Evolutionary conservation across 2,329 filamentous ascomycete genomes (phyloP).

Genomic region (Colletotrichum agaves): DNA sequence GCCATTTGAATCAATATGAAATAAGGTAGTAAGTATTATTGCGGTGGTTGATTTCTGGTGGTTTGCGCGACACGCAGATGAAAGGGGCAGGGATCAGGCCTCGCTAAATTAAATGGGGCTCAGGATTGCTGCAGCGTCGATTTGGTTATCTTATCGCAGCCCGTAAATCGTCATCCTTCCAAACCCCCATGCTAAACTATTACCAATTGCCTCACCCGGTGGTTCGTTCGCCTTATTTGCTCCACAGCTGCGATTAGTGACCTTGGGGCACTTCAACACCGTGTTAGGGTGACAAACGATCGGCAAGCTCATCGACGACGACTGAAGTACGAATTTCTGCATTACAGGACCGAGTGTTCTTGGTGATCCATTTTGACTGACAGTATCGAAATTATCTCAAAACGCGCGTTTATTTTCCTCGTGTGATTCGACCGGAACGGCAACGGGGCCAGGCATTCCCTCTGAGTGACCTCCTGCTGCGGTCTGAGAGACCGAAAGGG

Average conservation of each 20-base stretch:
- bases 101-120: constrained; percentile 28
- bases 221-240: constrained; percentile 11
- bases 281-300: constrained; percentile 21
- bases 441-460: not conserved
- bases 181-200: constrained; percentile 11
- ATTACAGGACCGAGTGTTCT: not conserved
- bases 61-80: not conserved
- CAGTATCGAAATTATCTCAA: not conserved
- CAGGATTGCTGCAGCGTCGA: not conserved
- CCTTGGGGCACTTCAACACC: constrained; percentile 5
- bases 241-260: constrained; percentile 31
- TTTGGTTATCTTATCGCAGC: constrained; percentile 30
- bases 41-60: not conserved
- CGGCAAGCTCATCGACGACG: not conserved
- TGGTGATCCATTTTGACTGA: not conserved
- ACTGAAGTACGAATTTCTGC: not conserved
- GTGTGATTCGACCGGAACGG: not conserved
- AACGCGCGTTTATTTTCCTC: not conserved
- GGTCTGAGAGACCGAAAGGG: not conserved
- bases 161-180: constrained; percentile 16
- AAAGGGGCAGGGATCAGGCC: not conserved
- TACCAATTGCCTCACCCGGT: constrained; percentile 31
- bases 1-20: not conserved
- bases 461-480: not conserved
- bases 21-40: not conserved